phyloP scores from a whole-genome alignment of 176 grass and related monocot species.

The Typha latifolia region DNA sequence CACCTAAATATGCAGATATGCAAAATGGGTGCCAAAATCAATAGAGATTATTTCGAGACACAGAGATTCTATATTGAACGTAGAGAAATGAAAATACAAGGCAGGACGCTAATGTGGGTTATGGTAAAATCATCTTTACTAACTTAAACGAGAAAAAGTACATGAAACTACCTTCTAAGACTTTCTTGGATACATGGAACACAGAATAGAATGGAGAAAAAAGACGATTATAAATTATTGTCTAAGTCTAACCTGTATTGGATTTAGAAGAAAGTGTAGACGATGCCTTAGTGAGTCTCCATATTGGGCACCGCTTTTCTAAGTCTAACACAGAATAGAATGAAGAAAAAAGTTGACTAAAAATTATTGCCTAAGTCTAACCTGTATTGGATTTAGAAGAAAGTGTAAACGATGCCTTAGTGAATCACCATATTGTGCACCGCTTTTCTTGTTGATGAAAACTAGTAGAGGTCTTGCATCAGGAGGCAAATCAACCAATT shows the following conservation, averaged over 20 bases:
- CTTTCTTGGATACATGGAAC: no score
- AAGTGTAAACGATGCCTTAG: conserved; percentile 8
- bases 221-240: neutral
- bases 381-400: conserved; percentile 26
- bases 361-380: neutral
- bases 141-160: no score
- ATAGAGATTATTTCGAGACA: no score
- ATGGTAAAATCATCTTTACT: no score
- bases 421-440: conserved; percentile 16
- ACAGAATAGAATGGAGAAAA: no score
- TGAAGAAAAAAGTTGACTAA: neutral
- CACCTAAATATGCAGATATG: no score
- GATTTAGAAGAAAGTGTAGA: conserved; percentile 20
- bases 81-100: no score
- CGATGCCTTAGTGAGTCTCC: conserved; percentile 11
- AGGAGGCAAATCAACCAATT: conserved; percentile 13
- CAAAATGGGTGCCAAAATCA: no score
- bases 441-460: conserved; percentile 28
- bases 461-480: conserved; percentile 24
- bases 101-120: no score
- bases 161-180: no score
- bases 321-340: no score
- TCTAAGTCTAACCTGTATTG: conserved; percentile 8
- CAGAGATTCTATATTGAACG: no score
- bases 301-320: conserved; percentile 22